A percentile compares a stretch with the other conserved stretches of the same genome.
Conservation (phyloP, 2,329 filamentous ascomycete species). For the Mycosphaerella sp. region DNA sequence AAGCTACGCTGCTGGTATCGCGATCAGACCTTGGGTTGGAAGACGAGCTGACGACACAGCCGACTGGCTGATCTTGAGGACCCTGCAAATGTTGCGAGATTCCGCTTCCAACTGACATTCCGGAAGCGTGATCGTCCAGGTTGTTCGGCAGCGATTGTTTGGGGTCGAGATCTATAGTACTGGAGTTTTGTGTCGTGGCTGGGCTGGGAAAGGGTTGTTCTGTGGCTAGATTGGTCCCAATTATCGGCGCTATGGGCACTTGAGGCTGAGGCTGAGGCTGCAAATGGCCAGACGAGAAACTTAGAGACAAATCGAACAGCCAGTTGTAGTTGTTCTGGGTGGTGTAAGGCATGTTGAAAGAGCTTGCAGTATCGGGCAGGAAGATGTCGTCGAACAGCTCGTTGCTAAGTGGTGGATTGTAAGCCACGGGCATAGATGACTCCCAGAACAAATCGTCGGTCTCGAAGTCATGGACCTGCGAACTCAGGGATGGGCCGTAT, state of each 20-base stretch:
- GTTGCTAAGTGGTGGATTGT: background rate
- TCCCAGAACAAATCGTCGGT: constrained; percentile 21
- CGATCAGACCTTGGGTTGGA: too few species aligned
- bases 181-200: background rate
- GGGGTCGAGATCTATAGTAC: background rate
- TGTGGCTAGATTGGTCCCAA: background rate
- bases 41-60: too few species aligned
- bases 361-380: constrained; percentile 56
- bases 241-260: background rate
- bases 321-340: constrained; percentile 59
- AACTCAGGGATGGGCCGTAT: background rate
- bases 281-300: background rate
- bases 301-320: constrained; percentile 49
- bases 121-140: too few species aligned
- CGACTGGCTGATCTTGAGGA: too few species aligned
- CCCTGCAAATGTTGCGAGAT: too few species aligned
- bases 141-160: too few species aligned
- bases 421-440: background rate
- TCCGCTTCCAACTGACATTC: too few species aligned
- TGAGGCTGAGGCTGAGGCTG: background rate
- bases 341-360: constrained; percentile 59
- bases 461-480: background rate
- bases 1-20: too few species aligned
- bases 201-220: background rate
- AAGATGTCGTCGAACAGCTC: constrained; percentile 50